Conservation (phyloP, 1,139 yeast genomes). For the Spathaspora sp. region DNA sequence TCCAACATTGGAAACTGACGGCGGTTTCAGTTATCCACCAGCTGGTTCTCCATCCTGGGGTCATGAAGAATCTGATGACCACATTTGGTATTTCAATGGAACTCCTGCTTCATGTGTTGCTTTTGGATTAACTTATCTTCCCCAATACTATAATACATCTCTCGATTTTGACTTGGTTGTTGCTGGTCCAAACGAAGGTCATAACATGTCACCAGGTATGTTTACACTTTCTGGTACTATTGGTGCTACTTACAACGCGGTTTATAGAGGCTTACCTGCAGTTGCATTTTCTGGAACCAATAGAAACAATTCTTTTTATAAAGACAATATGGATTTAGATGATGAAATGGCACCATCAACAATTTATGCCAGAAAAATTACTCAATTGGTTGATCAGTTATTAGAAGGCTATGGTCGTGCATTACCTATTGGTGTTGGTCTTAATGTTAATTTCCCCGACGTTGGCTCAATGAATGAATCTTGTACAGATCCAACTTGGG, state of each 20-base stretch:
- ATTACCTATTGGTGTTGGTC: slow-evolving; percentile 42
- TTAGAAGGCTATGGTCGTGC: slow-evolving; percentile 40
- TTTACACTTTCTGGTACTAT: slow-evolving; percentile 45
- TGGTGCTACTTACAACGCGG: slow-evolving; percentile 45
- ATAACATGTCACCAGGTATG: slow-evolving; percentile 42
- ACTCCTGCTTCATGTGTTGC: slow-evolving; percentile 48
- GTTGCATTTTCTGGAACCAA: slow-evolving; percentile 48
- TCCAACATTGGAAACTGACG: slow-evolving; percentile 39
- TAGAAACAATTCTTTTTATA: slow-evolving; percentile 42
- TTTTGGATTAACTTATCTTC: slow-evolving; percentile 44
- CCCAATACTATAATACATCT: slow-evolving; percentile 35
- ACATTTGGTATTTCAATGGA: slow-evolving; percentile 51
- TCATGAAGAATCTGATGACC: slow-evolving; percentile 41
- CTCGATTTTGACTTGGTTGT: slow-evolving; percentile 40
- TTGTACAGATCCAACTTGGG: slow-evolving; percentile 36
- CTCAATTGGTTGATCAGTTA: slow-evolving; percentile 31
- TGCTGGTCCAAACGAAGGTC: slow-evolving; percentile 49
- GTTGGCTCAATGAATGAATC: slow-evolving; percentile 36
- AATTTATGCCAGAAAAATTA: slow-evolving; percentile 33
- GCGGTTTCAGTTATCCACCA: slow-evolving; percentile 41
- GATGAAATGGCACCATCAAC: slow-evolving; percentile 36
- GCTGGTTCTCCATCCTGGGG: slow-evolving; percentile 50
- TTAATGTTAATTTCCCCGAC: slow-evolving; percentile 42
- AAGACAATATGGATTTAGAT: slow-evolving; percentile 32
- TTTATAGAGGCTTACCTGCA: slow-evolving; percentile 44